Evolutionary conservation across 345 rosid genomes (phyloP).

Genomic region (Salix arbutifolia): DNA sequence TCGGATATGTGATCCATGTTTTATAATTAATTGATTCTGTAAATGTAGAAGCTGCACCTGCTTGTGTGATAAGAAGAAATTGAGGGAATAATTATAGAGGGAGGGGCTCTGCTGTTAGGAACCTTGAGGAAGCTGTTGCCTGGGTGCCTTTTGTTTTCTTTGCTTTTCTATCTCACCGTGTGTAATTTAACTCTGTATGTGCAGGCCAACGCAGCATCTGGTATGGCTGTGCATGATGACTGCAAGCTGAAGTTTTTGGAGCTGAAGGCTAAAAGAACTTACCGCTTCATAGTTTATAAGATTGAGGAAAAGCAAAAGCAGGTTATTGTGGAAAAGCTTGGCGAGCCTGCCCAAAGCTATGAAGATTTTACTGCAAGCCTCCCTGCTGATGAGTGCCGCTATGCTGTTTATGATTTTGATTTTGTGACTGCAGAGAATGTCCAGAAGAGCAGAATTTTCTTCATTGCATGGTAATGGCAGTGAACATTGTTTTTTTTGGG

Average conservation of each 20-base stretch:
- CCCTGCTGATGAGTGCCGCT: conserved; percentile 46
- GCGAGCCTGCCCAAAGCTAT: conserved; percentile 44
- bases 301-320: conserved; percentile 58
- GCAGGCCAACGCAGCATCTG: conserved; percentile 55
- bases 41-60: not conserved
- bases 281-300: conserved; percentile 50
- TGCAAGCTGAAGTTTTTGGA: conserved; percentile 55
- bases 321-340: conserved; percentile 50
- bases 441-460: conserved; percentile 56
- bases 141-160: not conserved
- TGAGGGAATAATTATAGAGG: not conserved
- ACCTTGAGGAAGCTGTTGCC: not conserved
- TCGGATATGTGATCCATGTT: not conserved
- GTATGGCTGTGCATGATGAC: conserved; percentile 60
- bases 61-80: not conserved
- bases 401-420: conserved; percentile 46
- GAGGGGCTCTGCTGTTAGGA: not conserved
- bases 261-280: conserved; percentile 50
- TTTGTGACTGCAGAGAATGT: conserved; percentile 53
- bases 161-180: not conserved
- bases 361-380: conserved; percentile 49
- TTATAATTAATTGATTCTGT: not conserved
- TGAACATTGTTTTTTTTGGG: not conserved
- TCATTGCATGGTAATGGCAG: conserved; percentile 43
- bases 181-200: not conserved